Evolutionary conservation across 2,329 filamentous ascomycete genomes (phyloP), one percentile per base, ranked within the genome.

Genomic region (Venturiaceae sp.): DNA sequence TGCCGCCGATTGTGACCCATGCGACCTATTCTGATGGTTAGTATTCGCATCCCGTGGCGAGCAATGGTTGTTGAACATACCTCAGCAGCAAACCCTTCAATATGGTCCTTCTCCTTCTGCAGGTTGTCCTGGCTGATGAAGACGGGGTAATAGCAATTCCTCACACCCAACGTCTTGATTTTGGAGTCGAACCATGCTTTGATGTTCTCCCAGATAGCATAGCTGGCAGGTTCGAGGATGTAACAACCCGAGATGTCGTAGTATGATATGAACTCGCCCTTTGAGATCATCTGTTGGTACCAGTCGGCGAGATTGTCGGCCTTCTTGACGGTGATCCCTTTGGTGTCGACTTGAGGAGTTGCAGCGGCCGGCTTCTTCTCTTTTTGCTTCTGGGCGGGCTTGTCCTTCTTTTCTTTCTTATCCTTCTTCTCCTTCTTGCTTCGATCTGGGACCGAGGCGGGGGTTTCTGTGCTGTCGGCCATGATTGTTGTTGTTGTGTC

Each of bases 171-270:
- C 54, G 82, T 84, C 80, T 95, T 92, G 71, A 97, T 99, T 66
- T 85, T 83, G 62, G 69, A 67, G 66, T 85, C 81, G 68, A 79
- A 79, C 72, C 73, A 80, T 16, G 68, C 71, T 66, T 84, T 82
- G 62, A 87, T 86, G 64, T 80, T 76, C 67, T 87, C 83, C 84
- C 84, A 87, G 68, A 87, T 84, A 61, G 79, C 79, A 71, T 82
- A 86, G 19, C 83, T 85, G 60, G 80, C 78, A 54, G 84, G 84
- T 75, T 83, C 92, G 72, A 95, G 82, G 71, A 97, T 94, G 74
- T 96, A 97, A 78, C 95, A 96, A 53, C 92, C 90, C n/a, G 92
- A 90, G 62, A 97, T 92, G 76, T 96, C 88, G 69, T 96, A 97
- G 82, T 96, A 99, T 69, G 96, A 92, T 67, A 97, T 86, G 87